Base-by-base conservation (phyloP, 495 filamentous ascomycete genomes). In the Chlorociboria aeruginascens region DNA sequence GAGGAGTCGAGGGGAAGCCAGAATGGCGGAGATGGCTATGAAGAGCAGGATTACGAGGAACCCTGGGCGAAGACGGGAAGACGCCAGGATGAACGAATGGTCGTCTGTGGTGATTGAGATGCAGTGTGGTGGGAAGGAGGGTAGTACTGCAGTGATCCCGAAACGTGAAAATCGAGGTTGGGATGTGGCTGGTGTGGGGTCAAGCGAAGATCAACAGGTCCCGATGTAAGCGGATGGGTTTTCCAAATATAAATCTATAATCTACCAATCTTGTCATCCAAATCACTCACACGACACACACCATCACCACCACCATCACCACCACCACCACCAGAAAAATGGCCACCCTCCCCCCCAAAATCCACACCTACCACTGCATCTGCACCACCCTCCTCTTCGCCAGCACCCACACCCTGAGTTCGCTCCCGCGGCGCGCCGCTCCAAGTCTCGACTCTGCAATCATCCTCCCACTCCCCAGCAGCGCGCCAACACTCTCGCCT, bases 321-420 rank as follows among this genome's bases (percentile, higher is more conserved):
- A 29, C n/a, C 43, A 43, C n/a, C 43, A 40, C 17, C 12, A 20
- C 38, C 44, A 39, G 12, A 40, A 43, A 32, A 25, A 46, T 46
- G 49, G 25, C 45, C 4, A 39, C 28, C 17, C 38, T 50, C 8
- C 30, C 53, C 16, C 52, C 51, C 0, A 9, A 52, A 63, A 62
- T 57, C 20, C 43, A 47, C 33, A 69, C 78, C 54, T 82, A 84
- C 69, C 83, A 88, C 68, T 86, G 82, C 71, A 73, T 80, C 69
- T 88, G 83, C 73, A 77, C 69, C 36, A 73, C 82, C 58, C 78
- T 85, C 59, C 66, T 88, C 38, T 69, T 88, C 46, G 76, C 83
- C 13, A 79, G 73, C 40, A 84, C 80, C 4, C 71, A 78, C 49
- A 46, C 59, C 13, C 61, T 86, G 45, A 36, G 63, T 10, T 32